Evolutionary conservation across 495 filamentous ascomycete genomes (phyloP).

Genomic region (Tricharina praecox): DNA sequence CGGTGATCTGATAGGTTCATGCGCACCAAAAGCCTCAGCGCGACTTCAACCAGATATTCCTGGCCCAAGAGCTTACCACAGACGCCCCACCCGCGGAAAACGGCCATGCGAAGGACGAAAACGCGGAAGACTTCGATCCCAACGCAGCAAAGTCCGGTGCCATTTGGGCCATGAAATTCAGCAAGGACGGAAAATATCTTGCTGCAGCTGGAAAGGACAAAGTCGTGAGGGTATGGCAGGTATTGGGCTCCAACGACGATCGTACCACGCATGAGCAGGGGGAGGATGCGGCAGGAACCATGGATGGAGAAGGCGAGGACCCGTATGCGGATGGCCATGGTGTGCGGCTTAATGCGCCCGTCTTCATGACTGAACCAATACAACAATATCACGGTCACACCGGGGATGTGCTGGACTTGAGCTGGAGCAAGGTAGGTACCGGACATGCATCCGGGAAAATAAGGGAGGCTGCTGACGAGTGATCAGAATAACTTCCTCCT

Average conservation of each 20-base stretch:
- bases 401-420: constrained; percentile 74
- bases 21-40: constrained; percentile 65
- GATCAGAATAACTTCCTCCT: constrained; percentile 88
- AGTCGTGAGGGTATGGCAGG: constrained; percentile 77
- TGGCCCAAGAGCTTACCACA: constrained; percentile 75
- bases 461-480: not conserved
- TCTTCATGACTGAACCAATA: constrained; percentile 65
- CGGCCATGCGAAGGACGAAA: too few relatives aligned
- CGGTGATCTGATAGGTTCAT: constrained; percentile 35
- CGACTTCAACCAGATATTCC: constrained; percentile 72
- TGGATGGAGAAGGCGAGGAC: constrained; percentile 44
- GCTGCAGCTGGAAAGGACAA: constrained; percentile 78
- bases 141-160: constrained; percentile 35
- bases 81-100: too few relatives aligned
- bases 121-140: constrained; percentile 14
- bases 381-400: constrained; percentile 73
- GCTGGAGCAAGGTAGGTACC: constrained; percentile 96
- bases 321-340: constrained; percentile 36
- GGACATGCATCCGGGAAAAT: too few relatives aligned
- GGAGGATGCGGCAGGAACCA: constrained; percentile 39
- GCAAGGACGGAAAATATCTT: constrained; percentile 79
- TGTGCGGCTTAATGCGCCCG: constrained; percentile 65
- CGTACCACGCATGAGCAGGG: constrained; percentile 53
- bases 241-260: constrained; percentile 68
- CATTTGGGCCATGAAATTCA: constrained; percentile 85